Conservation (phyloP, 257 asterid species). For the Galeopsis tetrahit region DNA sequence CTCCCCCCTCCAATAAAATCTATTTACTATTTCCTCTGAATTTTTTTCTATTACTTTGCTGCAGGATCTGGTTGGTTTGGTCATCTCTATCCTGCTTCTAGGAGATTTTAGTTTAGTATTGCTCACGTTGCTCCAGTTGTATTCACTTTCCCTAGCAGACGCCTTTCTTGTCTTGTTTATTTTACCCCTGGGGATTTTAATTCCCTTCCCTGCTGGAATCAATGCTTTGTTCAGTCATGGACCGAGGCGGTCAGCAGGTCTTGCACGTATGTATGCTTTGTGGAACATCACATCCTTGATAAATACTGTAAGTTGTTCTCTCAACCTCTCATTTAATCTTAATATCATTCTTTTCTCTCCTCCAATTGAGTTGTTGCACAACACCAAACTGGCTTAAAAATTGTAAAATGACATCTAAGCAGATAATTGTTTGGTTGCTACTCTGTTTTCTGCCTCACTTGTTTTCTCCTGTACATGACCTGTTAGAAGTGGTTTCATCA, state of each 20-base stretch:
- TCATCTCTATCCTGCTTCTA: conserved; percentile 85
- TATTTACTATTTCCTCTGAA: conserved; percentile 16
- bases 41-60: conserved; percentile 23
- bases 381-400: not conserved
- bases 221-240: conserved; percentile 97
- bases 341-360: not conserved
- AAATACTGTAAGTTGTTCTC: conserved; percentile 72
- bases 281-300: conserved; percentile 89
- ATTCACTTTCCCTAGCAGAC: conserved; percentile 81
- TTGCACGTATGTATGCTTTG: conserved; percentile 91
- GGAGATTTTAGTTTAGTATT: conserved; percentile 96
- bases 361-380: not conserved
- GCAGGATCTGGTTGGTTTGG: conserved; percentile 99
- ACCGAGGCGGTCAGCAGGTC: conserved; percentile 89
- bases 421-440: not conserved
- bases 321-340: not conserved
- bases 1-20: not conserved
- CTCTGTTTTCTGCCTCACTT: not conserved
- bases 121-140: conserved; percentile 95
- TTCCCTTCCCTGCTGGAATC: conserved; percentile 97
- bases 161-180: conserved; percentile 85
- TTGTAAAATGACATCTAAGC: not conserved
- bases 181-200: conserved; percentile 85
- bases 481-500: not conserved
- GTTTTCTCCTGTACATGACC: not conserved